These are phyloP conservation scores for Euphorbia schlechtendalii DNA, from an alignment of 441 rosid species.

Conservation along the genomic window DNA sequence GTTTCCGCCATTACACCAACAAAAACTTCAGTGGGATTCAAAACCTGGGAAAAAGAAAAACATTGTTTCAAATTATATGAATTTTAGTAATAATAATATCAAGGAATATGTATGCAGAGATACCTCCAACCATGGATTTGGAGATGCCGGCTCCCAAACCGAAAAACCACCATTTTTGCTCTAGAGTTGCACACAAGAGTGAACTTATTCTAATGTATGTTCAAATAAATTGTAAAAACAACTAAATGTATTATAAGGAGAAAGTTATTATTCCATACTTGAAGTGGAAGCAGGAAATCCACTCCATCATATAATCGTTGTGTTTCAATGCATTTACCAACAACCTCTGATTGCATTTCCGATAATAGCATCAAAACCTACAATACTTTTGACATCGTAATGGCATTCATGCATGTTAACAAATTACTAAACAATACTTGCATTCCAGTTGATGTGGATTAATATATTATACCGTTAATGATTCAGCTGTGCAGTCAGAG, in stretches of 20 bases:
- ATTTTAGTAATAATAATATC: background rate
- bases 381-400: background rate
- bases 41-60: constrained; percentile 24
- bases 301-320: constrained; percentile 28
- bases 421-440: background rate
- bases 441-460: background rate
- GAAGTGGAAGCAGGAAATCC: constrained; percentile 36
- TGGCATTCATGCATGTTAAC: background rate
- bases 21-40: constrained; percentile 59
- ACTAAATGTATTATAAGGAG: background rate
- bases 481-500: too few relatives aligned
- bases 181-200: constrained; percentile 6
- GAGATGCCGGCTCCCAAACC: constrained; percentile 62
- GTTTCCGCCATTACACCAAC: constrained; percentile 43
- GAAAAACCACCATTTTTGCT: constrained; percentile 56
- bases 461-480: constrained; percentile 21
- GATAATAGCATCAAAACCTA: constrained; percentile 55
- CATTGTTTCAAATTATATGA: background rate
- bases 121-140: constrained; percentile 54
- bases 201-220: too few relatives aligned
- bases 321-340: constrained; percentile 40
- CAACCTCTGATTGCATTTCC: constrained; percentile 46
- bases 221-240: background rate
- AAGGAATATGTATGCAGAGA: background rate
- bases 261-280: constrained; percentile 20